Evolutionary conservation across 2,329 filamentous ascomycete genomes (phyloP), one percentile per base, ranked within the genome.

Genomic region (Geosmithia putterillii): DNA sequence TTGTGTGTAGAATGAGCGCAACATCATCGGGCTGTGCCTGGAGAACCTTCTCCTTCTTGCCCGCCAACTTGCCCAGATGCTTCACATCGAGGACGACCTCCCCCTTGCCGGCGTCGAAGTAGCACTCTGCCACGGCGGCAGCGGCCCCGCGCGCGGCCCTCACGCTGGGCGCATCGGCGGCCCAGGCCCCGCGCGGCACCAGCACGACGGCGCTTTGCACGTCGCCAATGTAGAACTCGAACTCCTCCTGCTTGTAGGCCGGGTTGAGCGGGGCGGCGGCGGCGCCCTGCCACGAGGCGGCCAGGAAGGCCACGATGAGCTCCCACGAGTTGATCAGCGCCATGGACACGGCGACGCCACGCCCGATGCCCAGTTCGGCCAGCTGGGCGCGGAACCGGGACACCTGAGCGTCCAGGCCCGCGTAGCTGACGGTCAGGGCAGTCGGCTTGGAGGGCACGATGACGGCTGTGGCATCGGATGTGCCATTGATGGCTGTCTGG

Each of bases 161-260:
- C 22, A 92, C 83, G 21, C 83, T 85, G 12, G 84, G 74, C 9
- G 77, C 79, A 57, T 81, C 69, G 51, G 79, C 71, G 10, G 70
- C 68, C 53, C 78, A 84, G 14, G 81, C 76, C 15, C 84, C 86
- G 51, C 70, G 71, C 12, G 86, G 86, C 9, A 94, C 82, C 32
- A 94, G 69, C 25, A 87, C 76, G 46, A 94, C 67, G 28, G 81
- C 81, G 5, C 86, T 90, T 57, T 81, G 85, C 52, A 94, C 71
- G 58, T 94, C 86, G 50, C 88, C 82, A 55, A 94, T 90, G 63
- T 92, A 94, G 64, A 94, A 94, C 60, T 92, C 86, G 59, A 90
- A 92, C 61, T 94, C 86, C 45, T 81, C 81, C 63, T 92, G 85
- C 67, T 89, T 94, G 69, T 94, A 94, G 38, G 81, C 82, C 36